Conservation (phyloP, 176 grass and related monocot species). For the Hordeum vulgare region DNA sequence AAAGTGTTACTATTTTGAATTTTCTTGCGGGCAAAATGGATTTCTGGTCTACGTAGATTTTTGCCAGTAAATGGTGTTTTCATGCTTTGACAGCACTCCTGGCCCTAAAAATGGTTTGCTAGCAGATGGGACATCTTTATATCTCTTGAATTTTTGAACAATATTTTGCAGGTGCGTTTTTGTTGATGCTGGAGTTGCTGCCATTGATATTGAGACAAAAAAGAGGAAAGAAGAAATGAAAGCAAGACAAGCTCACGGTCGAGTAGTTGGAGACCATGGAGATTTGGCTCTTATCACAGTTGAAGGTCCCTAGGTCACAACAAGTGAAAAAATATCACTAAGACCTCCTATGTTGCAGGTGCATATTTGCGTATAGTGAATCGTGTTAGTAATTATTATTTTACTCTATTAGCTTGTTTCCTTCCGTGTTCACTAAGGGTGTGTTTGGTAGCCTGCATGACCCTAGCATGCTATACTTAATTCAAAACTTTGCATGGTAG, state of each 20-base stretch:
- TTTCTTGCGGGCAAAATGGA: constrained; percentile 3
- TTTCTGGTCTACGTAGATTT: neutral
- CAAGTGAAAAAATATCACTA: constrained; percentile 69
- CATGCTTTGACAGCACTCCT: neutral
- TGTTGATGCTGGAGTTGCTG: too few species aligned
- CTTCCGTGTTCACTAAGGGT: too few species aligned
- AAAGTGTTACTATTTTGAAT: too few species aligned
- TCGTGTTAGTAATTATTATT: constrained; percentile 12
- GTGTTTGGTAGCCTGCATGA: too few species aligned
- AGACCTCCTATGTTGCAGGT: constrained; percentile 98
- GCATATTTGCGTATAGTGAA: constrained; percentile 5
- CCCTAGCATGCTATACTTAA: too few species aligned
- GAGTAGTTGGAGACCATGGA: too few species aligned
- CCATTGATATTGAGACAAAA: too few species aligned
- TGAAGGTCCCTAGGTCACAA: constrained; percentile 56
- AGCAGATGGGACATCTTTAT: neutral
- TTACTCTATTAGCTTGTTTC: constrained; percentile 9
- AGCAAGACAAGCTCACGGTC: too few species aligned
- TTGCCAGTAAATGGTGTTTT: neutral
- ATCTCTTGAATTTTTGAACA: constrained; percentile 20
- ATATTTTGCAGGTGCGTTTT: too few species aligned
- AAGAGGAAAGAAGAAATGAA: too few species aligned
- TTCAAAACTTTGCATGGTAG: too few species aligned
- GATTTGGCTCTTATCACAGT: too few species aligned
- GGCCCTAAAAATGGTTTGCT: neutral